Evolutionary conservation across 2,329 filamentous ascomycete genomes (phyloP), one percentile per base, ranked within the genome.

Genomic region (Bisporella sp.): DNA sequence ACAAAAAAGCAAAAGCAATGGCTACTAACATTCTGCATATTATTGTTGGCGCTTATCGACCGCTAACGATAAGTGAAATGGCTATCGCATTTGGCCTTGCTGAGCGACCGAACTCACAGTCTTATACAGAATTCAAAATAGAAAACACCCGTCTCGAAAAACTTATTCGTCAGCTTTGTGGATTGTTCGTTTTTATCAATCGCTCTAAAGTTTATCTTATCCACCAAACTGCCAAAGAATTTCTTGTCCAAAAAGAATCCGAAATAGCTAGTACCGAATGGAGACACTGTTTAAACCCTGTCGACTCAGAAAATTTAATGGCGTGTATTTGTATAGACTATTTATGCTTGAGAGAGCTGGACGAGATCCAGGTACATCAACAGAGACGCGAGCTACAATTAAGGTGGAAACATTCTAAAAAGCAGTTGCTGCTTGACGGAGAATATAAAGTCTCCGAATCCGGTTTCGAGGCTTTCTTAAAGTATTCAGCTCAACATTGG

Each of bases 191-290:
- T 3, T 59, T 48, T 28, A 56, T 71, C 13, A 50, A 62, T 1
- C 57, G 68, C 45, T 54, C 48, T 3, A 61, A 52, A 46, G 54
- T 72, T 4, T 70, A 67, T 54, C 55, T 71, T 5, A 54, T 72
- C 35, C 68, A 71, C 33, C 67, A 71, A 52, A 71, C 68, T 1
- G 69, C 66, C 0, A 68, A 59, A 47, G 67, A 69, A 41, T 70
- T 70, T 50, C 48, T 71, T 2, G 28, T 42, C 21, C 21, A 21
- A 21, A 21, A 21, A 21, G 21, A 21, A 21, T 21, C 21, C 3
- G 21, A 2, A 3, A 3, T 21, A 21, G 21, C 21, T 21, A 21
- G 21, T 21, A 21, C 21, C 3, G 2, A 2, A 3, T 21, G 21
- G 21, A 21, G 3, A 21, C 21, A 21, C 21, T 21, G 2, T 21